phyloP scores from a whole-genome alignment of 2,329 filamentous ascomycete species.

The Microcera coccophila region DNA sequence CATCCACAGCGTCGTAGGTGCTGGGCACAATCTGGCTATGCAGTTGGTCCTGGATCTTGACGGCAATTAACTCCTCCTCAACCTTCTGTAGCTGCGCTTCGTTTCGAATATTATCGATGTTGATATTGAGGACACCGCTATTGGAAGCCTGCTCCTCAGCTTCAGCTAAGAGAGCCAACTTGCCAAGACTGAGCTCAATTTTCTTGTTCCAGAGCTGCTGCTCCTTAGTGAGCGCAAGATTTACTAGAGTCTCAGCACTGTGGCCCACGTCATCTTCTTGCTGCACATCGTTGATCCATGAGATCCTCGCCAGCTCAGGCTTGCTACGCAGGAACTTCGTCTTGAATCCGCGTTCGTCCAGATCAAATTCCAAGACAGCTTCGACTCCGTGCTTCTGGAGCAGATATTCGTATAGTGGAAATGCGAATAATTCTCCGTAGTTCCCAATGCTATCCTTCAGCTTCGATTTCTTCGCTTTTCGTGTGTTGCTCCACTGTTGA shows the following conservation, averaged over 20 bases:
- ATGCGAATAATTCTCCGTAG: constrained; percentile 64
- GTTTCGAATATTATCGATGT: constrained; percentile 33
- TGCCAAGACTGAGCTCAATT: constrained; percentile 84
- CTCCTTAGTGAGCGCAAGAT: constrained; percentile 68
- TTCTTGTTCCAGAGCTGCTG: constrained; percentile 88
- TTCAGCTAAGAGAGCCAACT: constrained; percentile 71
- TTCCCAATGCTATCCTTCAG: constrained; percentile 56
- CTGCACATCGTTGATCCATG: constrained; percentile 92
- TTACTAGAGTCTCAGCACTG: constrained; percentile 67
- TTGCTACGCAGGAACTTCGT: constrained; percentile 74
- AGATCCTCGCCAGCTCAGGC: constrained; percentile 69
- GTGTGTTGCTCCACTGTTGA: constrained; percentile 32
- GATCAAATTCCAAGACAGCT: constrained; percentile 65
- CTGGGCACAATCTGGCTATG: constrained; percentile 67
- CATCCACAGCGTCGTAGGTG: constrained; percentile 71
- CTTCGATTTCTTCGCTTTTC: constrained; percentile 41
- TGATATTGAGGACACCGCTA: constrained; percentile 37
- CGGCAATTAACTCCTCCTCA: constrained; percentile 62
- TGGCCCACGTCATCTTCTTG: constrained; percentile 69
- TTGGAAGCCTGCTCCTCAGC: constrained; percentile 33
- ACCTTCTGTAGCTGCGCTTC: constrained; percentile 49
- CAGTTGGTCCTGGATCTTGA: constrained; percentile 75
- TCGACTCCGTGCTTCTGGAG: constrained; percentile 64
- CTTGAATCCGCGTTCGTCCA: constrained; percentile 65
- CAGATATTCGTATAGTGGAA: constrained; percentile 75